Conservation (phyloP, 2,329 filamentous ascomycete genomes). For the Fusarium sp. region DNA sequence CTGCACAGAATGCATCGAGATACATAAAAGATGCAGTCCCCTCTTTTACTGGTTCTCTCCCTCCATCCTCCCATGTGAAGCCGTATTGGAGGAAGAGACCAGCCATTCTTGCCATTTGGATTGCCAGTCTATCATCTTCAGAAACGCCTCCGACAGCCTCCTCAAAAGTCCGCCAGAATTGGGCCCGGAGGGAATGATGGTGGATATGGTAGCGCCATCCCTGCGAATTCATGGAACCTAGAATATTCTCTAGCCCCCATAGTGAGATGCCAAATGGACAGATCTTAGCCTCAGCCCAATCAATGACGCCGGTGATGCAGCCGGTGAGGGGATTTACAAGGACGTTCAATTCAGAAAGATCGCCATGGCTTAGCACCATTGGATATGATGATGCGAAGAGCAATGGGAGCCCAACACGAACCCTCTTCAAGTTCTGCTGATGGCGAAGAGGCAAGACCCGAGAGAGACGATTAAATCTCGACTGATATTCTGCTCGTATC, state of each 20-base stretch:
- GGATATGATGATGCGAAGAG: too few relatives aligned
- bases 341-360: conserved; percentile 46
- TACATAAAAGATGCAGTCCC: neutral
- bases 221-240: conserved; percentile 27
- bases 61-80: neutral
- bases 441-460: too few relatives aligned
- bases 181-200: neutral
- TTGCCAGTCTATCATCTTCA: neutral
- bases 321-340: conserved; percentile 41
- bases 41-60: neutral
- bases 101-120: conserved; percentile 4
- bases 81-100: conserved; percentile 1
- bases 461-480: too few relatives aligned
- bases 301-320: conserved; percentile 44
- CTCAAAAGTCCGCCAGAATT: conserved; percentile 25
- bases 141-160: neutral
- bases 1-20: conserved; percentile 11
- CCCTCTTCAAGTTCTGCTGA: too few relatives aligned
- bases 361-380: conserved; percentile 35
- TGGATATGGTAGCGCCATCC: conserved; percentile 34
- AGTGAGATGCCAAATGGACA: conserved; percentile 45
- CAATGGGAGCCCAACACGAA: too few relatives aligned
- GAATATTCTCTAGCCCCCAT: conserved; percentile 42
- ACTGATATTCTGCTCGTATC: too few relatives aligned
- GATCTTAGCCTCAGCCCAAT: conserved; percentile 45